Base-by-base conservation (phyloP, 108 stramenopile genomes). In the Pseudonitzschia pungens region DNA sequence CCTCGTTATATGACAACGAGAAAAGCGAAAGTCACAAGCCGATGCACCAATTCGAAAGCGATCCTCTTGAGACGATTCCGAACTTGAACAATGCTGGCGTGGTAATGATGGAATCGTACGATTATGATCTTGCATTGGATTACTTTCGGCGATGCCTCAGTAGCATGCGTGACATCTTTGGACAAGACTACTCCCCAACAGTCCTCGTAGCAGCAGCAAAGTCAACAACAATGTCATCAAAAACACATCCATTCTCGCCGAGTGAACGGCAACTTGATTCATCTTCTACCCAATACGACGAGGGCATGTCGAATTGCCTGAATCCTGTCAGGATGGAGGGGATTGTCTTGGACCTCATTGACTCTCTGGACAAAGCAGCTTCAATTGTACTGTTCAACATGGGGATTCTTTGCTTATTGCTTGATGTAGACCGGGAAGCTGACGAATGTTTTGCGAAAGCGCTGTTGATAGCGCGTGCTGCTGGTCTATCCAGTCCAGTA, bases 311-410 rank as follows among this genome's bases (percentile, higher is more conserved):
- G 40, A 26, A 58, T 48, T 86, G 77, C 73, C 36, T 32, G 26
- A 42, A 44, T 12, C 78, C 78, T 43, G 52, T 90, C 24, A 62
- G 76, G 63, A 83, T 86, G 60, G 72, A 72, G 14, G 60, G 45
- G n/a, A 1, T 31, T 27, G 27, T 69, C 12, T 62, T 60, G 65
- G 66, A 41, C 21, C 62, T 71, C 0, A 72, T 82, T 31, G 62
- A 56, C 41, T 24, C 70, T 43, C 41, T 67, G 15, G 72, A 77
- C 41, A 63, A 65, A 16, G 69, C 73, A 18, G 77, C 74, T 15
- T 65, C 70, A 12, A 72, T 80, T 65, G 58, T 89, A 31, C 62
- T 86, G 11, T 89, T 74, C 74, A 89, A 89, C 68, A 51, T 89
- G 26, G 88, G 85, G 27, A 85, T 78, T 43, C 70, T 82, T 6